A percentile compares a stretch with the other conserved stretches of the same genome.
Evolutionary conservation across 2,329 filamentous ascomycete species (phyloP).

Genomic region (Verticillium longisporum): DNA sequence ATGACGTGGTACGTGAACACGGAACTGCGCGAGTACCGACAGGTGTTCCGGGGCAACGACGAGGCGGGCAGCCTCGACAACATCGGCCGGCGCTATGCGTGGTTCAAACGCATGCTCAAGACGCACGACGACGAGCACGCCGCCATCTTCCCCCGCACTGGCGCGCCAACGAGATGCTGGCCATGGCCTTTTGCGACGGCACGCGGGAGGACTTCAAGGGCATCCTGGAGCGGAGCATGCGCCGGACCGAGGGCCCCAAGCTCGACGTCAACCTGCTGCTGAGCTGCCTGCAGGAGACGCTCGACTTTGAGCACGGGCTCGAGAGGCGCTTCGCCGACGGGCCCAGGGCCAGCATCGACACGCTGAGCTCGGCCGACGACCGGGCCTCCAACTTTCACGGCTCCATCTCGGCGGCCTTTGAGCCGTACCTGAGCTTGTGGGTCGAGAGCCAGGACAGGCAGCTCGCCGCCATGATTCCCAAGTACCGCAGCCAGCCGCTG

Average conservation of each 20-base stretch:
- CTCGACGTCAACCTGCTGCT: constrained; percentile 86
- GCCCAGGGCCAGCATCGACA: constrained; percentile 80
- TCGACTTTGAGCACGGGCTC: constrained; percentile 91
- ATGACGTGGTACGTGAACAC: constrained; percentile 99
- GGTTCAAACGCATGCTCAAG: constrained; percentile 95
- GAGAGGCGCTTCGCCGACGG: constrained; percentile 75
- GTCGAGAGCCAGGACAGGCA: constrained; percentile 93
- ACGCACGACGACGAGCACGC: constrained; percentile 92
- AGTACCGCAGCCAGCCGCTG: constrained; percentile 77
- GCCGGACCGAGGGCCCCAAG: constrained; percentile 66
- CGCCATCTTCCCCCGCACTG: constrained; percentile 80
- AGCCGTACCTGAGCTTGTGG: constrained; percentile 95
- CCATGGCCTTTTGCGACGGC: constrained; percentile 89
- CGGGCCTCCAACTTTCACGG: constrained; percentile 75
- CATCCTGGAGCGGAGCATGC: constrained; percentile 82
- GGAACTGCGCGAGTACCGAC: constrained; percentile 87
- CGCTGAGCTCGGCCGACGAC: constrained; percentile 72
- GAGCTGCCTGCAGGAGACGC: constrained; percentile 85
- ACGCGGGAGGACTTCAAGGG: constrained; percentile 93
- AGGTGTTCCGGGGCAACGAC: constrained; percentile 93
- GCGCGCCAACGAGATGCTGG: constrained; percentile 84
- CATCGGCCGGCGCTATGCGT: constrained; percentile 88
- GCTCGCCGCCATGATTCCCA: constrained; percentile 75
- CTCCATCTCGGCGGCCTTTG: constrained; percentile 91
- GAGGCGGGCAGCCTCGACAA: constrained; percentile 96